Base-by-base conservation (phyloP, 176 grass and related monocot genomes). In the Microstegium vimineum region DNA sequence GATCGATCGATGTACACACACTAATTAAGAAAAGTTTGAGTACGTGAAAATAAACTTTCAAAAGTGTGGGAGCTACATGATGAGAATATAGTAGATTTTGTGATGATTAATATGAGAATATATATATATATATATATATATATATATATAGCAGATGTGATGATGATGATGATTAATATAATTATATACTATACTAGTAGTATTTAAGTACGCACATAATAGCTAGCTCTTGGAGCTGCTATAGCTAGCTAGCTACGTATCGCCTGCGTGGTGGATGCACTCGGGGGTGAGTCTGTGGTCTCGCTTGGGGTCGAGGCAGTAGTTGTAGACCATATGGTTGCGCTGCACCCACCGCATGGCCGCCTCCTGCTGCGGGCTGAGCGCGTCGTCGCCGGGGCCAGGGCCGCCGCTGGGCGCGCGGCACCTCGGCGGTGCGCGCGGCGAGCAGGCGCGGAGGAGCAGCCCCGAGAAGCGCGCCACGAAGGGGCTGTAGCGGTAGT, bases 271-370 rank as follows among this genome's bases (percentile, higher is more conserved):
- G 16, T 38, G 56, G 1, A 2, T 0, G 66, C 92, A 94, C 30
- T 94, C 92, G 0, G 86, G 89, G 1, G 92, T 94, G 37, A 86
- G 79, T 2, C 74, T 52, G 64, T 89, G 86, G 36, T 94, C 66
- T 23, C 89, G 81, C 49, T 81, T 91, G 3, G 79, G 70, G 42
- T 94, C 92, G 64, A 32, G 52, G 71, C 92, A 94, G 54, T 94
- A 94, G 75, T 91, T 84, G 72, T 94, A 94, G 1, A 91, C 83
- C 92, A 94, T 94, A 63, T 84, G 83, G 6, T 66, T 71, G 2
- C 26, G 74, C 64, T 94, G 92, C 22, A 71, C 92, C 92, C 92
- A 94, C 1, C 74, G 71, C 92, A 94, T 89, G 11, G 92, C 92
- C 5, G 73, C 74, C 71, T 76, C 69, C 77, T 94, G 89, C 23